Base-by-base conservation (phyloP, 83 land plant species). In the Isoetes engelmannii region DNA sequence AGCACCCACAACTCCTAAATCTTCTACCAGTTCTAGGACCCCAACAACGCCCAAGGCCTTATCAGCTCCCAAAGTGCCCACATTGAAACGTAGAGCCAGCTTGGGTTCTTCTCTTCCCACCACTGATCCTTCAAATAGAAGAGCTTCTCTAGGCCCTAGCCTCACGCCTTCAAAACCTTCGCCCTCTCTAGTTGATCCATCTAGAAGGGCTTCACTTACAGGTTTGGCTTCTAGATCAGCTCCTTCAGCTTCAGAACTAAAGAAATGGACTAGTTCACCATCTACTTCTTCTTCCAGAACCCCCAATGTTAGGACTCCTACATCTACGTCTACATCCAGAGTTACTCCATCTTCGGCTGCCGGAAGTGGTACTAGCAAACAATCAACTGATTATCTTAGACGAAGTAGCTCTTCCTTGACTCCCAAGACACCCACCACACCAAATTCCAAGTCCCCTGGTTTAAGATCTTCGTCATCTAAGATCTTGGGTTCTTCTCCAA, bases 151-250 rank as follows among this genome's bases (percentile, higher is more conserved):
- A 47, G 15, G 21, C 5, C 69, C 55, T 4, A 10, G 17, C 55
- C 17, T 21, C 66, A 72, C 28, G 13, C 62, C 67, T 61, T 44
- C 67, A 41, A 46, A 9, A 21, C 47, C 21, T 5, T 13, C 63
- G 7, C 47, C 69, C 37, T 18, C 69, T 67, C 4, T 67, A 47
- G 63, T 41, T 4, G 69, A 49, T 70, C 68, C 72, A 28, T 28
- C 37, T 6, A 10, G 18, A 21, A 50, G 63, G 41, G 63, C 49
- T 4, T 72, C 56, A 21, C 48, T 72, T 53, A 48, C 67, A 46
- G 69, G 58, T 2, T 28, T 51, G 41, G 15, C 57, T 18, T 53
- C 28, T 56, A 51, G 70, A 19, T 68, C 70, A 6, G 42, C 55
- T n/a, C 12, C 55, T 12, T 50, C 70, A 15, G 9, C 70, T 20